Evolutionary conservation across 78 protist genomes (phyloP).

Genomic region (Acrasis kona): DNA sequence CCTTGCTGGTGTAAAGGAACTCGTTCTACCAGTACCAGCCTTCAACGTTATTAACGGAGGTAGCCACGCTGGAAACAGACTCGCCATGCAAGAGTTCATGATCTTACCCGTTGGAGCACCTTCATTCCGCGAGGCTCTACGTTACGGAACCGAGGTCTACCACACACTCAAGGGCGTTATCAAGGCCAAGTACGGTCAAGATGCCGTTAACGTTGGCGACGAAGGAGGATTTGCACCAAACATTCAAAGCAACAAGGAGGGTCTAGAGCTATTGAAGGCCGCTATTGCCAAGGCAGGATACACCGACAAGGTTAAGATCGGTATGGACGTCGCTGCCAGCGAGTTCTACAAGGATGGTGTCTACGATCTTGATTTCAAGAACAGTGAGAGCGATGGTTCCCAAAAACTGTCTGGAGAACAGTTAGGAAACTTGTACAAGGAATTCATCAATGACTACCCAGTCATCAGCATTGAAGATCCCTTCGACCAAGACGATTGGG

Average conservation of each 20-base stretch:
- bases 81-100: conserved; percentile 97
- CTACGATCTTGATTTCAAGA: conserved; percentile 73
- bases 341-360: conserved; percentile 79
- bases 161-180: conserved; percentile 85
- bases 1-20: neutral
- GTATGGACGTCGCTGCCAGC: conserved; percentile 85
- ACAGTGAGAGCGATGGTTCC: conserved; percentile 1
- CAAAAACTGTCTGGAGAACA: too few relatives aligned
- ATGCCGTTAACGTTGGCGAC: conserved; percentile 94
- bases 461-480: conserved; percentile 93
- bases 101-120: conserved; percentile 78
- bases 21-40: conserved; percentile 76
- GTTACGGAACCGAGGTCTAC: conserved; percentile 94
- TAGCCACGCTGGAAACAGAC: conserved; percentile 95
- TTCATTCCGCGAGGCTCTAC: conserved; percentile 82
- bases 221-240: conserved; percentile 99
- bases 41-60: conserved; percentile 99
- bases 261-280: conserved; percentile 75
- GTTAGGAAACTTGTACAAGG: conserved; percentile 50
- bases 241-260: conserved; percentile 65
- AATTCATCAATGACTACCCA: conserved; percentile 57
- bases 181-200: conserved; percentile 64
- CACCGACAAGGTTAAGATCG: conserved; percentile 36
- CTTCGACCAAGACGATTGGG: conserved; percentile 98
- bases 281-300: conserved; percentile 96